A percentile compares a stretch with the other conserved stretches of the same genome.
These are phyloP conservation scores for Clitoria ternatea DNA, from an alignment of 306 rosid genomes.

Conservation along the genomic window DNA sequence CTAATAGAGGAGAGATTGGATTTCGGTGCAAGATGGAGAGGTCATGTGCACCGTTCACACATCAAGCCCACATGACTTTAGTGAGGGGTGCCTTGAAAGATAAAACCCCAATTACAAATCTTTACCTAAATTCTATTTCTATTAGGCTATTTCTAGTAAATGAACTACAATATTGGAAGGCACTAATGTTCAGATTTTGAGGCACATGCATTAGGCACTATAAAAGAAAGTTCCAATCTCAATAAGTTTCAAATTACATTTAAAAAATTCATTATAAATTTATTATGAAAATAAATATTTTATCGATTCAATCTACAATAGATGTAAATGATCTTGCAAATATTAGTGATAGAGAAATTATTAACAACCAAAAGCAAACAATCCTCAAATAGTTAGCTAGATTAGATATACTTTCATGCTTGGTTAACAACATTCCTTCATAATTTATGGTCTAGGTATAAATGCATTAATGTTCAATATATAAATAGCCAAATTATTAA, in stretches of 20 bases:
- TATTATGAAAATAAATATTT: not conserved
- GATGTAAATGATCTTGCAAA: not conserved
- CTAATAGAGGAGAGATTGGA: no score
- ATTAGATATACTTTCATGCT: not conserved
- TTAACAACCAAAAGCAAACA: not conserved
- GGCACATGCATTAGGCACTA: not conserved
- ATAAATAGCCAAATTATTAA: slow-evolving; percentile 8
- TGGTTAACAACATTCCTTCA: not conserved
- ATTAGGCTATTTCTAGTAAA: not conserved
- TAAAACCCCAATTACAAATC: not conserved
- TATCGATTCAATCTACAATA: not conserved
- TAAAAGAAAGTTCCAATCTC: not conserved
- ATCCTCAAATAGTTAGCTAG: not conserved
- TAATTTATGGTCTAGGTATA: not conserved
- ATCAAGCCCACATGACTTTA: not conserved
- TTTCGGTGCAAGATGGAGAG: no score
- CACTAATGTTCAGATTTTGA: not conserved
- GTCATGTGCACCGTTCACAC: not conserved
- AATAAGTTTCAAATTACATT: not conserved
- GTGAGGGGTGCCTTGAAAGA: not conserved
- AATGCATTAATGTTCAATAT: not conserved
- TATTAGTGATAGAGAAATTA: not conserved
- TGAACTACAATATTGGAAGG: not conserved
- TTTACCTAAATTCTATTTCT: not conserved
- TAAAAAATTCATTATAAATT: slow-evolving; percentile 3